Base-by-base conservation (phyloP, 1,284 basidiomycete genomes). In the Bjerkandera adusta region DNA sequence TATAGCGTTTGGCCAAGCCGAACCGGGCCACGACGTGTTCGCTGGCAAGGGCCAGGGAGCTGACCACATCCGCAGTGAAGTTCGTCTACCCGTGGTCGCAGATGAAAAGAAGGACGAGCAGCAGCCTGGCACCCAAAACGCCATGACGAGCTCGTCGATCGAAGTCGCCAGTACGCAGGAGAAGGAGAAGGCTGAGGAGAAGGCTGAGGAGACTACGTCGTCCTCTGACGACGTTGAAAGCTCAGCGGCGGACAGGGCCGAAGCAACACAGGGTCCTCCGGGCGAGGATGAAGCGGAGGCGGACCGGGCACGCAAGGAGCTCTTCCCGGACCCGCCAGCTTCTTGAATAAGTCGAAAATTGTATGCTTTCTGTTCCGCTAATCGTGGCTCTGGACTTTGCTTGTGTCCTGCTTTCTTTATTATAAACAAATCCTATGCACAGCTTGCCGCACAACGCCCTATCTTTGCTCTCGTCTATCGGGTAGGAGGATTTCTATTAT, bases 11-110 rank as follows among this genome's bases (percentile, higher is more conserved):
- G 76, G 72, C 24, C 74, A 77, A 53, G 67, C 82, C 0, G 83
- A 86, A 55, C 86, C 86, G 3, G 85, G 85, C 0, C 71, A 66
- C 8, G 80, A 89, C 56, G 70, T 88, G 46, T 89, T 89, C 58
- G 82, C 68, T 0, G 71, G 52, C 13, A 42, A 66, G 8, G 62
- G 68, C 15, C n/a, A n/a, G n/a, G n/a, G n/a, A n/a, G 64, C 58
- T 6, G 66, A 57, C 20, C 65, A 52, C 5, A 39, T 36, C 6
- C 49, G 47, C 29, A 52, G 51, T 24, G 27, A 51, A n/a, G 42
- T 34, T 10, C 37, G 21, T 11, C 20, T 45, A 34, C 32, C 32
- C 26, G 26, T 32, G 20, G 27, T 43, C 13, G 33, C 45, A 5
- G 51, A 46, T 33, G n/a, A 44, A 21, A n/a, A 43, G 8, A 48